A percentile compares a stretch with the other conserved stretches of the same genome.
These are phyloP conservation scores for Tanacetum coccineum DNA, from an alignment of 129 eudicot species.

Conservation along the genomic window DNA sequence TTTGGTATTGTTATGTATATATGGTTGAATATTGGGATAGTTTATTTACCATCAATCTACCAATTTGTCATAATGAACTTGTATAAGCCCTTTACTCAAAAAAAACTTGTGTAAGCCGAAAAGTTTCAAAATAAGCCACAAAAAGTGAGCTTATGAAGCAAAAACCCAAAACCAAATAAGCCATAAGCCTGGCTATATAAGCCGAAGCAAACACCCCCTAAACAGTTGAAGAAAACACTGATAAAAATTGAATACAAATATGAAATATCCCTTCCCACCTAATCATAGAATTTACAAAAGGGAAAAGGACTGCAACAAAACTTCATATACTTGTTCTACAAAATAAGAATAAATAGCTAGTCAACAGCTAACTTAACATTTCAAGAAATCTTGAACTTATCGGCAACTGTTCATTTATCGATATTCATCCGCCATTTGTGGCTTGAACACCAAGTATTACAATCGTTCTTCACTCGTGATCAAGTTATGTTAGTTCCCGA, in stretches of 20 bases:
- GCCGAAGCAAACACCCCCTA: too few species aligned
- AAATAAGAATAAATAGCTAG: slow-evolving; percentile 8
- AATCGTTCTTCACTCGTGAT: background rate
- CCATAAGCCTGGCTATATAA: too few species aligned
- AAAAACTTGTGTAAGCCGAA: too few species aligned
- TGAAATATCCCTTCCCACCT: background rate
- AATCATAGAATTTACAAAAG: slow-evolving; percentile 1
- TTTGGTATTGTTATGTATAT: background rate
- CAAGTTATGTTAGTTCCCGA: background rate
- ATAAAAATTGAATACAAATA: background rate
- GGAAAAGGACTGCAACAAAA: slow-evolving; percentile 3
- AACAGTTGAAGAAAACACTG: background rate
- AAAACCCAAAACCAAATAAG: too few species aligned
- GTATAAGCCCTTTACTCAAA: too few species aligned
- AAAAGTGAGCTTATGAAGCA: too few species aligned
- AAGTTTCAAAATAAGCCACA: too few species aligned
- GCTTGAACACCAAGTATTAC: background rate
- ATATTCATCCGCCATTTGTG: background rate
- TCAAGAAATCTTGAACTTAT: slow-evolving; percentile 30
- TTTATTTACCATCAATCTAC: background rate
- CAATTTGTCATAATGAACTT: too few species aligned
- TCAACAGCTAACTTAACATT: slow-evolving; percentile 5
- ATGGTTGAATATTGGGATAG: background rate
- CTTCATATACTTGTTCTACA: slow-evolving; percentile 19
- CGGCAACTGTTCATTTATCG: background rate